Evolutionary conservation across 768 basidiomycete genomes (phyloP), one percentile per base, ranked within the genome.

Genomic region (Russula sp.): DNA sequence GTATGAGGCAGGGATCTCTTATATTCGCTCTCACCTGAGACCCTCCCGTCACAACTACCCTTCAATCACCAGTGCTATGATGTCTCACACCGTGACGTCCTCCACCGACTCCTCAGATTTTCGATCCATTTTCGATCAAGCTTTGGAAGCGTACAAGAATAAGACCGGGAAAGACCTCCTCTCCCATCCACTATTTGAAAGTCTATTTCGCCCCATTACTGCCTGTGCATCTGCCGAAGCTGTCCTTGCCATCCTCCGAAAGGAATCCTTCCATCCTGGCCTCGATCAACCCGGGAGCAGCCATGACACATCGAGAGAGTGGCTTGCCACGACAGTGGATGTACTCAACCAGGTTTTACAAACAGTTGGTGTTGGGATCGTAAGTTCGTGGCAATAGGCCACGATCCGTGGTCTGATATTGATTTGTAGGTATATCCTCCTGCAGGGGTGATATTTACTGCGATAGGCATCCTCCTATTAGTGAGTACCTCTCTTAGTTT

Each of bases 121-220:
- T 48, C 45, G 2, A 37, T 5, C 6, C 8, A 37, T 57, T 13
- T 37, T 57, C 20, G 16, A 48, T 37, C 6, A 35, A 16, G 56
- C 47, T 27, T 37, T 57, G 35, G 8, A 35, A 18, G 34, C 14
- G 4, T 57, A 48, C 10, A 47, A 47, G 9, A 34, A 13, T 34
- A 57, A 34, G 9, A 57, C 56, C 1, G 45, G 56, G 16, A 57
- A 57, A 57, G 56, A 57, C 13, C 32, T 57, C n/a, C 14, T 35
- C 2, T 35, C 56, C 6, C 35, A 57, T 37, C 56, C 56, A 37
- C 45, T 57, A 27, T 35, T 57, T 34, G n/a, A n/a, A n/a, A n/a
- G n/a, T n/a, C n/a, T n/a, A n/a, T n/a, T n/a, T n/a, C 35, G 34
- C 47, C 16, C 22, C 14, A 20, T 57, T 48, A 31, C 22, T 22